These are phyloP conservation scores for Cucurbita maxima DNA, from an alignment of 306 rosid genomes.

Conservation along the genomic window DNA sequence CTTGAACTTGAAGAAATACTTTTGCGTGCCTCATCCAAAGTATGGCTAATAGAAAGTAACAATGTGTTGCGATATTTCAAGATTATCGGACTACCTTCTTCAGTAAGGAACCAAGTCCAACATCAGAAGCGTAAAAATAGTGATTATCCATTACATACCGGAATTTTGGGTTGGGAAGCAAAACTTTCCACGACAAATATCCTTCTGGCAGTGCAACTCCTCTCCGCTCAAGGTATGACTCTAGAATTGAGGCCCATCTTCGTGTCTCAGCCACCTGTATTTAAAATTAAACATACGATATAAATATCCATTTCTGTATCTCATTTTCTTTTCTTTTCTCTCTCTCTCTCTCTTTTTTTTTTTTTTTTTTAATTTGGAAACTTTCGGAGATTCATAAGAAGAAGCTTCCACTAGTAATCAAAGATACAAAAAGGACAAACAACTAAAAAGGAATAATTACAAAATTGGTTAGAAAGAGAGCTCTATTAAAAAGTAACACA, in stretches of 20 bases:
- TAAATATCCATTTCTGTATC: not conserved
- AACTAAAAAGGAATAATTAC: too few species aligned
- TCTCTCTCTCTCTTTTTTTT: not conserved
- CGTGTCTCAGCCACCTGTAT: constrained; percentile 49
- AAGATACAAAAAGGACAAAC: not conserved
- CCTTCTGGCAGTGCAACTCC: constrained; percentile 60
- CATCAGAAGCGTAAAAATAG: not conserved
- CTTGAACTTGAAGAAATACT: not conserved
- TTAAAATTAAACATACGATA: not conserved
- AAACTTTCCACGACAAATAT: constrained; percentile 56
- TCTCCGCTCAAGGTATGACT: constrained; percentile 77
- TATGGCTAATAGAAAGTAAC: not conserved
- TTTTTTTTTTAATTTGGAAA: not conserved
- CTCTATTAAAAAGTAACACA: too few species aligned
- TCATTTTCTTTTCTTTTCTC: not conserved
- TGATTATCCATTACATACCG: constrained; percentile 33
- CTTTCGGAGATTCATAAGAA: not conserved
- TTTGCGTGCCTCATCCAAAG: not conserved
- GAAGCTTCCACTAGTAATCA: too few species aligned
- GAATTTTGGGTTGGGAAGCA: constrained; percentile 70
- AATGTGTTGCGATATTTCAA: not conserved
- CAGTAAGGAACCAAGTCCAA: not conserved
- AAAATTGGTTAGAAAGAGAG: too few species aligned
- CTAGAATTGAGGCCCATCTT: constrained; percentile 60
- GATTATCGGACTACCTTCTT: not conserved